A percentile compares a stretch with the other conserved stretches of the same genome.
phyloP scores from a whole-genome alignment of 2,329 filamentous ascomycete species.

The Tolypocladium cylindrosporum region DNA sequence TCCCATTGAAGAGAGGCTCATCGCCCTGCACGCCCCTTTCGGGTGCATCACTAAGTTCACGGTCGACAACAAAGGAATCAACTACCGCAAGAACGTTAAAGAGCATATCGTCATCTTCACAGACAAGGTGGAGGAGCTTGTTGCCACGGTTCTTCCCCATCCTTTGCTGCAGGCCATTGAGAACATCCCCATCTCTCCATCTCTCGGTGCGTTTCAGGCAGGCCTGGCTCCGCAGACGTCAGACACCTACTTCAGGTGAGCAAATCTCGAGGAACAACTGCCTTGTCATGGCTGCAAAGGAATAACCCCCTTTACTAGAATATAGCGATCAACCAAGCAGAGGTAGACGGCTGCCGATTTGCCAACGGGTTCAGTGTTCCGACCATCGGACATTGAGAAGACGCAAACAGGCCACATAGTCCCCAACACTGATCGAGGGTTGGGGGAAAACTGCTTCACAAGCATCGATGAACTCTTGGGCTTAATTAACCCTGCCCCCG shows the following conservation, averaged over 20 bases:
- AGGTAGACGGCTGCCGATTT: no score
- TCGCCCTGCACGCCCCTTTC: conserved; percentile 2
- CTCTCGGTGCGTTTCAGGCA: not conserved
- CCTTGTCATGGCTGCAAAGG: no score
- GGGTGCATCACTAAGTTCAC: conserved; percentile 6
- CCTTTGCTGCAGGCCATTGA: not conserved
- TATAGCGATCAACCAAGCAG: no score
- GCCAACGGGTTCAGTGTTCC: no score
- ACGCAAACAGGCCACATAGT: no score
- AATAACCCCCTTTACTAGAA: no score
- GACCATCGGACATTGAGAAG: no score
- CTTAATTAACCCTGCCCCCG: no score
- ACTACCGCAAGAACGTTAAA: conserved; percentile 5
- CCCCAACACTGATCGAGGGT: no score
- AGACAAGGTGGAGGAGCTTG: conserved; percentile 2
- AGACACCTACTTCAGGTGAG: not conserved
- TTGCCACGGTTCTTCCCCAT: not conserved
- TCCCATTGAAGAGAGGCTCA: conserved; percentile 5
- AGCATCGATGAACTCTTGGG: no score
- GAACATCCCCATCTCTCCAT: not conserved
- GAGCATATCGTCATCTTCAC: conserved; percentile 5
- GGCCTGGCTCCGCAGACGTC: not conserved
- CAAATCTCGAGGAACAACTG: not conserved
- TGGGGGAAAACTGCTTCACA: no score
- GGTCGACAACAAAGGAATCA: conserved; percentile 1